Evolutionary conservation across 1,284 basidiomycete species (phyloP), one percentile per base, ranked within the genome.

Genomic region (Xerocomus alliaceus): DNA sequence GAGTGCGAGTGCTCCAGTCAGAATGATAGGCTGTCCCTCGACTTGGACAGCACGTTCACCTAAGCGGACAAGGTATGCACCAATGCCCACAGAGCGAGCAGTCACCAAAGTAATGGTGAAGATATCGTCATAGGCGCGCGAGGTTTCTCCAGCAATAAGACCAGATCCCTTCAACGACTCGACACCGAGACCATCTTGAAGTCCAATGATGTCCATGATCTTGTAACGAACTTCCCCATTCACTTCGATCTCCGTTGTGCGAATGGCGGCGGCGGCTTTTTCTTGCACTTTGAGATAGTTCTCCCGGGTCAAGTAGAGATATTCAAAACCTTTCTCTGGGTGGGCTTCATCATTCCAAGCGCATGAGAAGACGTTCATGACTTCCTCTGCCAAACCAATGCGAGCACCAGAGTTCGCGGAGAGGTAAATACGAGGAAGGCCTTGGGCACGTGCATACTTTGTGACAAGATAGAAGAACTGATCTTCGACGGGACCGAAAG

Each of bases 21-120:
- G 88, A 78, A 99, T 99, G 81, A 99, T 98, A 2, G 97, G 97
- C 74, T 98, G 97, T 51, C 97, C 96, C 79, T 98, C 97, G 58
- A 99, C 97, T 79, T 99, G 97, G 54, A 99, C 95, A 5, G 97
- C 94, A 72, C 97, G 92, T 81, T 99, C 94, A 71, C 97, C 97
- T 44, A 99, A 88, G 71, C 97, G 95, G 60, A 99, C 96, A 60
- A 99, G 92, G 79, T 99, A 99, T 41, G 97, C 97, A 75, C 97
- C 97, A 71, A 99, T 99, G 80, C 97, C 97, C 69, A 99, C 97
- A 8, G 96, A 98, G 58, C 97, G 94, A 68, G 96, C 97, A 46
- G 96, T 98, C 70, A 99, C 97, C 72, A 99, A 89, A 24, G 97
- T 99, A 77, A 98, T 96, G 54, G 97, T 99, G 84, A 99, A 99